A percentile compares a stretch with the other conserved stretches of the same genome.
Evolutionary conservation across 345 rosid genomes (phyloP).

Genomic region (Sonneratia caseolaris): DNA sequence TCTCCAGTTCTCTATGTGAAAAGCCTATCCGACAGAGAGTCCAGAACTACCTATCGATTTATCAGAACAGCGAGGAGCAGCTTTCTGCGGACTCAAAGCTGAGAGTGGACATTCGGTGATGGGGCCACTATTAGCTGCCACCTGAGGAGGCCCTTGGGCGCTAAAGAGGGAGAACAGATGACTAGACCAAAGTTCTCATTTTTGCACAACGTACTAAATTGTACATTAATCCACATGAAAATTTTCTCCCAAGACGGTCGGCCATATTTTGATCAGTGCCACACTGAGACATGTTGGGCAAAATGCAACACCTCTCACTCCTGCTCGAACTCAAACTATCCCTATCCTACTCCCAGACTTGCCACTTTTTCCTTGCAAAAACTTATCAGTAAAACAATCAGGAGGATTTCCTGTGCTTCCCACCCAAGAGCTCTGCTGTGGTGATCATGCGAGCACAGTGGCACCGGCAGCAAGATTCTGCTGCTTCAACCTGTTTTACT

Average conservation of each 20-base stretch:
- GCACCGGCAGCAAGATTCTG: constrained; percentile 9
- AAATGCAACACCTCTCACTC: not conserved
- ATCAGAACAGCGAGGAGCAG: too few species aligned
- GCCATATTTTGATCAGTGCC: not conserved
- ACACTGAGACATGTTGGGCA: not conserved
- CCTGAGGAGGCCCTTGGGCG: too few species aligned
- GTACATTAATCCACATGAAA: constrained; percentile 4
- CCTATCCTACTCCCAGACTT: not conserved
- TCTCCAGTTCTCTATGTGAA: too few species aligned
- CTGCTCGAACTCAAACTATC: not conserved
- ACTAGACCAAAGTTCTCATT: not conserved
- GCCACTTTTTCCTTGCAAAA: not conserved
- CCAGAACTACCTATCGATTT: too few species aligned
- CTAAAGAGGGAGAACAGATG: too few species aligned
- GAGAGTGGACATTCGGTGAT: too few species aligned
- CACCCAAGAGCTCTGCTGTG: not conserved
- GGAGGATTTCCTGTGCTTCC: not conserved
- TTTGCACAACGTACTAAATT: not conserved
- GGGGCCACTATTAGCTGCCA: too few species aligned
- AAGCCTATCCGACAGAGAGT: too few species aligned
- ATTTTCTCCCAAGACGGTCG: not conserved
- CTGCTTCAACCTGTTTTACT: not conserved
- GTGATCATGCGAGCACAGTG: not conserved
- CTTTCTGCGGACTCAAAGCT: too few species aligned
- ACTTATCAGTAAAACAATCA: not conserved